phyloP scores from a whole-genome alignment of 768 basidiomycete species.

The Podaxis mareebaensis region DNA sequence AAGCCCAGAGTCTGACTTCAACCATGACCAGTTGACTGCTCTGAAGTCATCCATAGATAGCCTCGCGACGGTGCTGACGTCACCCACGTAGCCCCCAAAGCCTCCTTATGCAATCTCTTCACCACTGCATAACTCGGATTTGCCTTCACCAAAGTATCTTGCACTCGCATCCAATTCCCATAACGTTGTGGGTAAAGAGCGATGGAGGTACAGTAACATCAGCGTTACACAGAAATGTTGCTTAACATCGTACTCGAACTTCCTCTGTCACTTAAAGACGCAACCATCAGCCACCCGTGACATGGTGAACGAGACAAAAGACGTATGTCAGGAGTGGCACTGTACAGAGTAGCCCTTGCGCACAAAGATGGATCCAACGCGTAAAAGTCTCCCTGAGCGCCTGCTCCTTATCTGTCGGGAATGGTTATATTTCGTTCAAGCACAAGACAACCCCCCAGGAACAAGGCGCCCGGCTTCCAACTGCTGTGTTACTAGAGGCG shows the following conservation, averaged over 20 bases:
- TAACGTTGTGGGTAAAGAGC: conserved; percentile 53
- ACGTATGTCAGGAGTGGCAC: conserved; percentile 72
- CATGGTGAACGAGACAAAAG: not conserved
- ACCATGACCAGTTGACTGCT: not conserved
- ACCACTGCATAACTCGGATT: conserved; percentile 18
- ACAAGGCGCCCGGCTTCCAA: conserved; percentile 50
- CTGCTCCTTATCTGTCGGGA: conserved; percentile 42
- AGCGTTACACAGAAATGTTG: conserved; percentile 72
- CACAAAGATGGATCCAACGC: conserved; percentile 58
- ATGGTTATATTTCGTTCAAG: conserved; percentile 58
- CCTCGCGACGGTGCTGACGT: conserved; percentile 27
- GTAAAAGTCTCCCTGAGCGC: conserved; percentile 47
- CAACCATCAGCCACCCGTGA: not conserved
- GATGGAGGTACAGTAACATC: conserved; percentile 54
- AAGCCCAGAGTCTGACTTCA: conserved; percentile 47
- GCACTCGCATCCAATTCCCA: conserved; percentile 4
- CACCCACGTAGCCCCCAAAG: not conserved
- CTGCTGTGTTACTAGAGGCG: conserved; percentile 28
- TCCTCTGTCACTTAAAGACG: conserved; percentile 60
- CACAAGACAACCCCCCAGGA: conserved; percentile 86
- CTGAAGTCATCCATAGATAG: conserved; percentile 24
- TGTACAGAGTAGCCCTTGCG: conserved; percentile 51
- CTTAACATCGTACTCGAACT: conserved; percentile 54
- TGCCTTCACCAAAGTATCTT: conserved; percentile 11
- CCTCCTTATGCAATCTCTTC: conserved; percentile 8